phyloP scores from a whole-genome alignment of 2,329 filamentous ascomycete genomes.

The Albifimbria verrucaria region DNA sequence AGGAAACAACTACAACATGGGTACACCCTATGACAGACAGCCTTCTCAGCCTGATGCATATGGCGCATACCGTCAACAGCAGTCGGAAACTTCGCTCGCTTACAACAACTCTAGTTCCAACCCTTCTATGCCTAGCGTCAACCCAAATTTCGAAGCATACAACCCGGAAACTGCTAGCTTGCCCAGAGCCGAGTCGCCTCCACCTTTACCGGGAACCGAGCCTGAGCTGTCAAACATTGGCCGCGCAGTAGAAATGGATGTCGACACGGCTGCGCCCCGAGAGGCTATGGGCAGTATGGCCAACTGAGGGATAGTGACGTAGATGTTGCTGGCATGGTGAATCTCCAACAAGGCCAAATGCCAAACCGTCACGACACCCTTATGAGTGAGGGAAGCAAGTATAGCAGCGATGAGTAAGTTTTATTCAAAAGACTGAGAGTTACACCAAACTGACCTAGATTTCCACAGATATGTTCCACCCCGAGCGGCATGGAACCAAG shows the following conservation, averaged over 20 bases:
- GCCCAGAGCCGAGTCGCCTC: constrained; percentile 61
- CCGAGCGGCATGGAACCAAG: constrained; percentile 53
- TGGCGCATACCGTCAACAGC: constrained; percentile 33
- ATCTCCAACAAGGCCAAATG: constrained; percentile 57
- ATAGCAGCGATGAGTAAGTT: constrained; percentile 67
- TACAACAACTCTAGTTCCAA: constrained; percentile 27
- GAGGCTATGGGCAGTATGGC: constrained; percentile 42
- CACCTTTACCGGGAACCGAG: constrained; percentile 51
- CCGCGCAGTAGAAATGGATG: constrained; percentile 79
- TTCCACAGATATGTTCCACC: constrained; percentile 58
- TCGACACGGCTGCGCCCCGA: constrained; percentile 45
- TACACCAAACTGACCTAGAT: no score
- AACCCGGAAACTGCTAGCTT: constrained; percentile 40
- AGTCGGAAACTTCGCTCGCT: constrained; percentile 27
- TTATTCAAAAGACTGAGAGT: no score
- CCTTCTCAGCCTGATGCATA: constrained; percentile 36
- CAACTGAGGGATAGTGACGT: constrained; percentile 61
- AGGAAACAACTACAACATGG: constrained; percentile 33
- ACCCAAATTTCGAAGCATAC: constrained; percentile 40
- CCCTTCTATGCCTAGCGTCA: constrained; percentile 32
- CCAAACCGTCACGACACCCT: constrained; percentile 44
- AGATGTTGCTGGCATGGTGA: constrained; percentile 72
- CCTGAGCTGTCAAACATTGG: constrained; percentile 41
- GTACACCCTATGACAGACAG: constrained; percentile 34
- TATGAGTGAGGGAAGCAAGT: constrained; percentile 67